These are phyloP conservation scores for Vitis cinerea DNA, from an alignment of 164 flowering plant species.

Conservation along the genomic window DNA sequence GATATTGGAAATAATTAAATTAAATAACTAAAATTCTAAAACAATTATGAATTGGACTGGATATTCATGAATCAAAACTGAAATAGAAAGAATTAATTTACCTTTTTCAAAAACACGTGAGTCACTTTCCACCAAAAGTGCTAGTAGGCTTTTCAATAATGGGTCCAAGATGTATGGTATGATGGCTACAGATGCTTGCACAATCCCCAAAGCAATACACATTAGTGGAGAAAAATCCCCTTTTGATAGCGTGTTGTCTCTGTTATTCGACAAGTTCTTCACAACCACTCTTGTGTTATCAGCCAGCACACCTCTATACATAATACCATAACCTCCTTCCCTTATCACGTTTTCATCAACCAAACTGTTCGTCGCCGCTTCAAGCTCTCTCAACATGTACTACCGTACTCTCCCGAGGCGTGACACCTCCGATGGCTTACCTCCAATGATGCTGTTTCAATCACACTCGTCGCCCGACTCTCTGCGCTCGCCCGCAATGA, in stretches of 20 bases:
- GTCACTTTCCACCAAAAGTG: too few species aligned
- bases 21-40: too few species aligned
- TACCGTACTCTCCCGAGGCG: slow-evolving; percentile 97
- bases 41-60: too few species aligned
- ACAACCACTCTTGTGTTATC: slow-evolving; percentile 82
- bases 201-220: too few species aligned
- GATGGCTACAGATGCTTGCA: too few species aligned
- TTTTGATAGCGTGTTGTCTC: slow-evolving; percentile 2
- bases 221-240: too few species aligned
- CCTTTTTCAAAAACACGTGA: too few species aligned
- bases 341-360: slow-evolving; percentile 94
- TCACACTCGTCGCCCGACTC: slow-evolving; percentile 53
- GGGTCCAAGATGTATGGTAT: too few species aligned
- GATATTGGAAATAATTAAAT: too few species aligned
- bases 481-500: slow-evolving; percentile 68
- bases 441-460: slow-evolving; percentile 56
- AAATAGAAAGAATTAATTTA: too few species aligned
- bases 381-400: slow-evolving; percentile 93
- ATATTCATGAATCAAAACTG: too few species aligned
- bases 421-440: slow-evolving; percentile 77
- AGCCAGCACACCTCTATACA: slow-evolving; percentile 68
- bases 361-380: slow-evolving; percentile 76
- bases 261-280: slow-evolving; percentile 88
- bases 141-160: too few species aligned
- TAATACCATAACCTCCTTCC: slow-evolving; percentile 98